phyloP scores from a whole-genome alignment of 2,329 filamentous ascomycete genomes.

The Penicillium decumbens region DNA sequence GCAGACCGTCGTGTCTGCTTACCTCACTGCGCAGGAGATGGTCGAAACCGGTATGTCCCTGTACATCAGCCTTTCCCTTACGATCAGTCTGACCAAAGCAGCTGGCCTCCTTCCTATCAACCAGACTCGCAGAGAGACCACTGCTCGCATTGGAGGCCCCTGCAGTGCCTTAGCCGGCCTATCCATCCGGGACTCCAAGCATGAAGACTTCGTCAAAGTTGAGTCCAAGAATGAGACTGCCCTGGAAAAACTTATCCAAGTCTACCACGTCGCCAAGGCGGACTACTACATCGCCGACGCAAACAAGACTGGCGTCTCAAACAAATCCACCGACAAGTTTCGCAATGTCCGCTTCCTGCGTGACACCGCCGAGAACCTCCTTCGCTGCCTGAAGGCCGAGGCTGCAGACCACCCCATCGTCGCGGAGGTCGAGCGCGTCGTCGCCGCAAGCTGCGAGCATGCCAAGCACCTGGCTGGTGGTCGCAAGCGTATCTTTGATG shows the following conservation, averaged over 20 bases:
- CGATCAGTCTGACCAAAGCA: neutral
- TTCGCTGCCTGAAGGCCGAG: constrained; percentile 31
- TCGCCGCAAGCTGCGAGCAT: constrained; percentile 33
- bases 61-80: neutral
- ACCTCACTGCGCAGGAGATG: constrained; percentile 25
- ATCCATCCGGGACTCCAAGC: neutral
- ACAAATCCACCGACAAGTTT: constrained; percentile 21
- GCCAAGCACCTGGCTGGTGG: constrained; percentile 37
- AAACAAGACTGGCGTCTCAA: constrained; percentile 20
- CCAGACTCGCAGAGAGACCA: neutral
- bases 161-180: neutral
- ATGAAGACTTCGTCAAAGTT: neutral
- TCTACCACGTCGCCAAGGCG: constrained; percentile 36
- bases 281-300: constrained; percentile 31
- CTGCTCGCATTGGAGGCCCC: too few relatives aligned
- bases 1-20: constrained; percentile 25
- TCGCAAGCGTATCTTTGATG: constrained; percentile 38
- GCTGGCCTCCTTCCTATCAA: neutral
- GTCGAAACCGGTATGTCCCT: constrained; percentile 16
- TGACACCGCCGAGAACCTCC: constrained; percentile 42
- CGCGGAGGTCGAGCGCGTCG: constrained; percentile 32
- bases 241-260: constrained; percentile 22
- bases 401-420: constrained; percentile 27
- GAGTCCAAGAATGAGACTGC: neutral
- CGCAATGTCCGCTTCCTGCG: constrained; percentile 38